Evolutionary conservation across 2,329 filamentous ascomycete species (phyloP), one percentile per base, ranked within the genome.

Genomic region (Alternaria infectoria): DNA sequence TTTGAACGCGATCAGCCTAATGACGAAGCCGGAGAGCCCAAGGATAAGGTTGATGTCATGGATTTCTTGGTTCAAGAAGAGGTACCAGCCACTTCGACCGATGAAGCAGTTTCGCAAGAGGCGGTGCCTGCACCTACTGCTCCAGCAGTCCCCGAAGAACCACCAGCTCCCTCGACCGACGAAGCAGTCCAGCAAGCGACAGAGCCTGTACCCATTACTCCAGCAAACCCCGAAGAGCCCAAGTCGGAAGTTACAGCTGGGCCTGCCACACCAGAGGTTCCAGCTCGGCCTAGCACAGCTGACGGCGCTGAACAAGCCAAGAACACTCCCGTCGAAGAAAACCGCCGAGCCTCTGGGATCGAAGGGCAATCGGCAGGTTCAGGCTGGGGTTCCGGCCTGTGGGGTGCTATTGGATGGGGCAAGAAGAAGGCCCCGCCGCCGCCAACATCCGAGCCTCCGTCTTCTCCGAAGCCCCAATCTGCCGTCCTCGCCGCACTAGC

Each of bases 361-460:
- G 65, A 70, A 58, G 49, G 59, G 9, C 61, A 62, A 13, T 15
- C 57, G 12, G 51, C 64, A 9, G 50, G 66, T 11, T 72, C 71
- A 40, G 69, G 70, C 4, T 77, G 73, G 72, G 72, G 73, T 13
- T 63, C 65, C 3, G 67, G 70, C 28, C 59, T 79, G 19, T 71
- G 69, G 67, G 74, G 76, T 46, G 73, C 74, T 2, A 68, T 78
- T 52, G 74, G 77, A 3, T 78, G 74, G 75, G 75, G 77, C 11
- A 73, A 71, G 66, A 77, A 74, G 67, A 74, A 69, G 58, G 23
- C 65, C 9, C 52, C 63, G 9, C 55, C 63, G 9, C 66, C 68
- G 4, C 57, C 68, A 7, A 63, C 61, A 9, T 62, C 69, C 7
- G 66, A 64, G 10, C 46, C 54, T 17, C 58, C 57, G 7, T 47